Percentiles rank a stretch among this genome's conserved stretches.
phyloP scores from a whole-genome alignment of 2,329 filamentous ascomycete genomes.

The Epichloe scottii region DNA sequence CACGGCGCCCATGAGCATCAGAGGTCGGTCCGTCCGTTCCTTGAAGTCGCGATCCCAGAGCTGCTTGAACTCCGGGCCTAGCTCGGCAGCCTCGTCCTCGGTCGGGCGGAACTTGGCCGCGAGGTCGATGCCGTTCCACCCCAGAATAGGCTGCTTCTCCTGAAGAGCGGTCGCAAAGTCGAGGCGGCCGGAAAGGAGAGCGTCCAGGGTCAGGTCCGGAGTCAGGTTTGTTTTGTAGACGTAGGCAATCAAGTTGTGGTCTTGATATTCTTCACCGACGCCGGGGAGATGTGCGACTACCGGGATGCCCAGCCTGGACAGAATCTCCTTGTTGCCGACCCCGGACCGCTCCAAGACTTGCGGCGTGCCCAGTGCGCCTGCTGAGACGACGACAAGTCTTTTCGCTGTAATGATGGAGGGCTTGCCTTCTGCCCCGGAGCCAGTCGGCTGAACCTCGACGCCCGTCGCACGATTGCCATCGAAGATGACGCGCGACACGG shows the following conservation, averaged over 20 bases:
- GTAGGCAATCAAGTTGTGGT: slow-evolving; percentile 41
- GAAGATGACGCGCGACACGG: slow-evolving; percentile 43
- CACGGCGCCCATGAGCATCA: slow-evolving; percentile 29
- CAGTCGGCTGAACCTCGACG: slow-evolving; percentile 40
- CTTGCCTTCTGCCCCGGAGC: slow-evolving; percentile 4
- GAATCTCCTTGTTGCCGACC: slow-evolving; percentile 37
- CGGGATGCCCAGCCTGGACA: slow-evolving; percentile 33
- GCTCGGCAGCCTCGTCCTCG: slow-evolving; percentile 34
- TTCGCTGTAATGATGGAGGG: slow-evolving; percentile 13
- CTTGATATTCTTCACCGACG: slow-evolving; percentile 42
- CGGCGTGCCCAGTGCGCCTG: slow-evolving; percentile 40
- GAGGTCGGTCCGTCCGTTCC: slow-evolving; percentile 27
- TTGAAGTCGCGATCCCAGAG: slow-evolving; percentile 45
- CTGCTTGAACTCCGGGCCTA: slow-evolving; percentile 39
- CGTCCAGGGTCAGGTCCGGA: slow-evolving; percentile 31
- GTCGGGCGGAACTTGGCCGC: slow-evolving; percentile 43
- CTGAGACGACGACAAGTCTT: slow-evolving; percentile 22
- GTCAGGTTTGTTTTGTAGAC: slow-evolving; percentile 29
- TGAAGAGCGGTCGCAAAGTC: slow-evolving; percentile 26
- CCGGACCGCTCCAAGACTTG: slow-evolving; percentile 50
- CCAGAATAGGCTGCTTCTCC: slow-evolving; percentile 35
- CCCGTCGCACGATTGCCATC: slow-evolving; percentile 39
- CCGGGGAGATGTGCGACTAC: slow-evolving; percentile 34
- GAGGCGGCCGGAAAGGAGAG: slow-evolving; percentile 32
- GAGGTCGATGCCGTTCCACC: slow-evolving; percentile 47